Evolutionary conservation across 2,329 filamentous ascomycete species (phyloP).

Genomic region (Rutstroemia sp.): DNA sequence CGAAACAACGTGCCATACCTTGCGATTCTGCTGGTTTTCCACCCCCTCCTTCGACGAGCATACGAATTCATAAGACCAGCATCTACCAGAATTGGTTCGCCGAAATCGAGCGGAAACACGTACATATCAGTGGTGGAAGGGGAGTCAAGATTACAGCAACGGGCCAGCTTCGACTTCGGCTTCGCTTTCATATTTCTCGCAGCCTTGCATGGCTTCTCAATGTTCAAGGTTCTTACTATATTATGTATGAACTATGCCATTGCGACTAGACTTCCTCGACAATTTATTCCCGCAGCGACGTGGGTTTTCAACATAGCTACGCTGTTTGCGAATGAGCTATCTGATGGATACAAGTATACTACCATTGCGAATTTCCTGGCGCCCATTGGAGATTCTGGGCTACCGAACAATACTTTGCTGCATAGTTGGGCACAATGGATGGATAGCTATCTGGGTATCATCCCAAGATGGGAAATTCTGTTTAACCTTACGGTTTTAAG

Average conservation of each 20-base stretch:
- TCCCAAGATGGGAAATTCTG: slow-evolving; percentile 88
- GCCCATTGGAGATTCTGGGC: slow-evolving; percentile 11
- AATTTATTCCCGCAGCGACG: slow-evolving; percentile 65
- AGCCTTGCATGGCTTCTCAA: slow-evolving; percentile 78
- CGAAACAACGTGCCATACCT: slow-evolving; percentile 81
- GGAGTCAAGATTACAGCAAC: slow-evolving; percentile 55
- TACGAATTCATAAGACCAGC: slow-evolving; percentile 49
- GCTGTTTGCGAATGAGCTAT: slow-evolving; percentile 85
- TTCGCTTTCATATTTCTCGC: slow-evolving; percentile 77
- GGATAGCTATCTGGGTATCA: slow-evolving; percentile 75
- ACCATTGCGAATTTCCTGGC: slow-evolving; percentile 50
- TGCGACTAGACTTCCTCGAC: slow-evolving; percentile 61
- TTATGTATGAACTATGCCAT: slow-evolving; percentile 76
- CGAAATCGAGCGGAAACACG: slow-evolving; percentile 26
- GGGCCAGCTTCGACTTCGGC: slow-evolving; percentile 71
- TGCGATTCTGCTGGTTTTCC: slow-evolving; percentile 62
- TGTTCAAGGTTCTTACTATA: slow-evolving; percentile 73
- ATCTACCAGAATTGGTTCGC: slow-evolving; percentile 16
- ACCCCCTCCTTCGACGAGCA: slow-evolving; percentile 67
- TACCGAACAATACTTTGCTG: slow-evolving; percentile 7
- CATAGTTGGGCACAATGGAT: slow-evolving; percentile 58
- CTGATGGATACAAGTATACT: slow-evolving; percentile 66
- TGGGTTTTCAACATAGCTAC: slow-evolving; percentile 86
- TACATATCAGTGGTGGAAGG: slow-evolving; percentile 37
- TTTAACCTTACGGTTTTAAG: slow-evolving; percentile 94